Conservation (phyloP, 306 rosid species). For the Fragaria iinumae region DNA sequence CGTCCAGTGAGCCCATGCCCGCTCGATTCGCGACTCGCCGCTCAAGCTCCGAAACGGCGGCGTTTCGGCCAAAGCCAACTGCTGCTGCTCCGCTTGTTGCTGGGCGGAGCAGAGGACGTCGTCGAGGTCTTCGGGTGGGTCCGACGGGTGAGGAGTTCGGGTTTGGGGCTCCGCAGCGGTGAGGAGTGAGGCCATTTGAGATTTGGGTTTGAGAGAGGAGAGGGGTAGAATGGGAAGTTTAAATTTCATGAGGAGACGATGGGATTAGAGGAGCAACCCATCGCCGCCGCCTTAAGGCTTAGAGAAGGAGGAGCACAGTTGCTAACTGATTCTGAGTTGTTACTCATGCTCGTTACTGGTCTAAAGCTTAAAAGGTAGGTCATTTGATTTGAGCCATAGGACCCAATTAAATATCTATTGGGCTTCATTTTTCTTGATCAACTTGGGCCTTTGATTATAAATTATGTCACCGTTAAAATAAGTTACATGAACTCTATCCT, state of each 20-base stretch:
- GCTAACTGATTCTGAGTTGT: neutral
- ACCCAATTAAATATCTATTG: neutral
- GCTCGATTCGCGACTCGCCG: constrained; percentile 52
- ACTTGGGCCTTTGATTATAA: neutral
- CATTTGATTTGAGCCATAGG: neutral
- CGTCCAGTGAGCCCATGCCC: constrained; percentile 93
- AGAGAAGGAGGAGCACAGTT: neutral
- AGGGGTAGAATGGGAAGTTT: constrained; percentile 30
- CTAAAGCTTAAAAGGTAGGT: neutral
- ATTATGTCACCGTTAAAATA: too few relatives aligned
- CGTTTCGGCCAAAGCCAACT: neutral
- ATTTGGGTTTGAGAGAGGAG: constrained; percentile 13
- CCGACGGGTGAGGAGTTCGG: constrained; percentile 25
- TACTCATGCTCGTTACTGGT: neutral
- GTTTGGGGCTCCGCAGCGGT: constrained; percentile 8
- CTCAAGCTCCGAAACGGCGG: constrained; percentile 27
- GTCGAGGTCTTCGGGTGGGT: constrained; percentile 31
- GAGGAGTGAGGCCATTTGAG: constrained; percentile 47
- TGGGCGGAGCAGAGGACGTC: constrained; percentile 40
- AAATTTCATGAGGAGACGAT: constrained; percentile 54
- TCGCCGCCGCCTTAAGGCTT: constrained; percentile 6
- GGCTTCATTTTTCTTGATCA: neutral
- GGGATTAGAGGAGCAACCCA: constrained; percentile 25
- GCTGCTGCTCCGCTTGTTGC: neutral
- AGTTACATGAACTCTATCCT: neutral